Base-by-base conservation (phyloP, 495 filamentous ascomycete genomes). In the Annulohypoxylon stygium region DNA sequence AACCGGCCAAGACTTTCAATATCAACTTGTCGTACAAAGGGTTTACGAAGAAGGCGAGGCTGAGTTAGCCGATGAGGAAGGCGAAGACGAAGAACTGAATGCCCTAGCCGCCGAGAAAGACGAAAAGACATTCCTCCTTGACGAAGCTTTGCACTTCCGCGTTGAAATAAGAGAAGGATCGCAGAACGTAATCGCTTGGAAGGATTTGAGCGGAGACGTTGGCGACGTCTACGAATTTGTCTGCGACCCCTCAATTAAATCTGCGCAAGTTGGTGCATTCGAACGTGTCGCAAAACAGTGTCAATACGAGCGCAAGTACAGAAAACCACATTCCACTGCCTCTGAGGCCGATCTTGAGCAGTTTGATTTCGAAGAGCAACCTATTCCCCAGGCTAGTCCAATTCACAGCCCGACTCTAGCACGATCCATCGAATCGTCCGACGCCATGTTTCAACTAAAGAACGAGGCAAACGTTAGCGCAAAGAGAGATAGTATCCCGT, bases 11-110 rank as follows among this genome's bases (percentile, higher is more conserved):
- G 93, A 97, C 30, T 98, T 91, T 75, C 95, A 99, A 75, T 99
- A 98, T 78, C 96, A 98, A 79, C 91, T 99, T 39, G 95, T 98
- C 58, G 88, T 99, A 20, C 97, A 98, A 78, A 87, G 96, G 64
- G 97, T 94, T 64, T 98, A 94, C 85, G 96, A 99, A 80, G 96
- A 99, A 82, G 96, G 97, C 53, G 96, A 98, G 74, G 95, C 93
- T 69, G 95, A 98, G 75, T 84, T 95, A 36, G 90, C 90, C 4
- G 95, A 97, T 70, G 92, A 95, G 63, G 92, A 93, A 75, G 91
- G 83, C 10, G 93, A 95, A 58, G 91, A 97, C 78, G 90, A 88
- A 61, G 91, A 88, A 34, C 86, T 85, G 34, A 91, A 93, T 73
- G 85, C 84, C 6, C 84, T 91, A 25, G 80, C 83, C 39, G 80